Evolutionary conservation across 2,329 filamentous ascomycete species (phyloP), one percentile per base, ranked within the genome.

Genomic region (Xylariaceae sp.): DNA sequence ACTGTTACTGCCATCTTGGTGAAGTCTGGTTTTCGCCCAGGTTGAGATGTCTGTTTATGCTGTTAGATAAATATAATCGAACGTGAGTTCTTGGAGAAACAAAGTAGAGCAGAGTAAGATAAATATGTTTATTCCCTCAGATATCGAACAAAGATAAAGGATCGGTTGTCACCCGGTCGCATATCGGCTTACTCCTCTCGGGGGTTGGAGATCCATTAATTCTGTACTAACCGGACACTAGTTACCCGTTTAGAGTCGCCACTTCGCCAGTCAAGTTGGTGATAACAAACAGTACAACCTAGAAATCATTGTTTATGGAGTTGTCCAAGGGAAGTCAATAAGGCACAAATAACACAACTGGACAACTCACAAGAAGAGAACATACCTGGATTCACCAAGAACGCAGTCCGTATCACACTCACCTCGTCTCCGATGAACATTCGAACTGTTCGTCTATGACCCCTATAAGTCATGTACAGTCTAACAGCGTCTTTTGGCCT

Each of bases 1-100:
- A 71, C 64, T 3, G 56, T 51, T 18, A 71, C 66, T 50, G 23
- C 5, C 23, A 30, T 18, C 17, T 18, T 30, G 37, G 37, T 42
- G 37, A 18, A 18, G 9, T 42, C 37, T 9, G 3, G n/a, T 42
- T 37, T 13, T 44, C 6, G 37, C 37, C 37, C 37, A 39, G 37
- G 7, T 39, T 39, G 37, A 8, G 17, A 18, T 18, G 17, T 18
- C 17, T 18, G 17, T 18, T 18, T 18, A 18, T 18, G 17, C 17
- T 18, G 17, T 18, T 18, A 18, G 17, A 18, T 18, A 18, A 18
- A 18, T 18, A 18, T 18, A 18, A 18, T 18, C 17, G 17, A 18
- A 18, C 17, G 17, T 18, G 17, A 18, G 17, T 18, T 18, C 17
- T 18, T 18, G 17, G 17, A 18, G 2, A 18, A 18, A 18, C 17